A percentile compares a stretch with the other conserved stretches of the same genome.
phyloP scores from a whole-genome alignment of 495 filamentous ascomycete genomes.

The Penicillium egyptiacum region DNA sequence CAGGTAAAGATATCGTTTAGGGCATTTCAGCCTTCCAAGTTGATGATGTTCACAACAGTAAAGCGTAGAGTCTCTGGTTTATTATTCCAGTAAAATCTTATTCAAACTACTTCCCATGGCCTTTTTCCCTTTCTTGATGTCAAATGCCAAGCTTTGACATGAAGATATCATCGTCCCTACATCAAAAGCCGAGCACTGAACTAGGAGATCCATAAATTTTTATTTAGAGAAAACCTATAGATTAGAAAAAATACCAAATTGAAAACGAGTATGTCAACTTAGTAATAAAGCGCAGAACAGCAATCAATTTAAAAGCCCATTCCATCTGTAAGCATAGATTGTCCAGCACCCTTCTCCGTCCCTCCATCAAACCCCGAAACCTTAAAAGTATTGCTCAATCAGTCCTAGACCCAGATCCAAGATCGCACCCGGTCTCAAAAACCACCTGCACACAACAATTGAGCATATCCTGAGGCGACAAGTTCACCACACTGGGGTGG shows the following conservation, averaged over 20 bases:
- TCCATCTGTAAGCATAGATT: background rate
- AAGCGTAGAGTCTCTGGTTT: too few species aligned
- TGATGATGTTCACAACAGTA: background rate
- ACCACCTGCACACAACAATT: background rate
- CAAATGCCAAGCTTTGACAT: background rate
- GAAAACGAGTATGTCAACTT: background rate
- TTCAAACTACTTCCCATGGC: background rate
- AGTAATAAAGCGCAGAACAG: background rate
- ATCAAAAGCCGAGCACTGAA: background rate
- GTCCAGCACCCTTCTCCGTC: background rate
- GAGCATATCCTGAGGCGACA: background rate
- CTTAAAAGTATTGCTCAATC: background rate
- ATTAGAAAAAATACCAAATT: too few species aligned
- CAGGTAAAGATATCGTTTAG: too few species aligned
- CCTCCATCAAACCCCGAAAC: background rate
- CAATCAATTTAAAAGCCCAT: background rate
- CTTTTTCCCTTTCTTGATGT: background rate
- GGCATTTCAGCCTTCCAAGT: too few species aligned
- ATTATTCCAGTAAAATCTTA: background rate
- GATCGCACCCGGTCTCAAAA: background rate
- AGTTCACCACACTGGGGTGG: background rate
- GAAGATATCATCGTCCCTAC: background rate
- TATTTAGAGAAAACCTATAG: too few species aligned
- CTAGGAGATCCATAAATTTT: background rate
- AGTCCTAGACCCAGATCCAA: background rate